A percentile compares a stretch with the other conserved stretches of the same genome.
These are phyloP conservation scores for Nemophila menziesii DNA, from an alignment of 257 asterid species.

Conservation along the genomic window DNA sequence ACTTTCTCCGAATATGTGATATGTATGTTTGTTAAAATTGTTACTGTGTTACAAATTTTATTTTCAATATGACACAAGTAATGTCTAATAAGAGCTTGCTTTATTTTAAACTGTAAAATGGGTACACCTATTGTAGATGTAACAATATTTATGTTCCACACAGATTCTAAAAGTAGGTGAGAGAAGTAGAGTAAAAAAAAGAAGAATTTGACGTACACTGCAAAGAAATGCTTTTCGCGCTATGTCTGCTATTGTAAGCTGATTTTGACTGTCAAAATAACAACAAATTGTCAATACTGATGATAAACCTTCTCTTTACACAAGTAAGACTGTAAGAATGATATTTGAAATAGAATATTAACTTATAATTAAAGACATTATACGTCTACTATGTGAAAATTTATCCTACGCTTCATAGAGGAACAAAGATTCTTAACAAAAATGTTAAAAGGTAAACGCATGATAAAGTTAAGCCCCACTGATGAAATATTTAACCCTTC, in stretches of 20 bases:
- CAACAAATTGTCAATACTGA: constrained; percentile 15
- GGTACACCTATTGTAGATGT: neutral
- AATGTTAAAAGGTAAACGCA: neutral
- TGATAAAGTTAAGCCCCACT: neutral
- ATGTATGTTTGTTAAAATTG: too few species aligned
- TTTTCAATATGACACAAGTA: neutral
- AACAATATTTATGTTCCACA: neutral
- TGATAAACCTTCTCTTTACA: neutral
- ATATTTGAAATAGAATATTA: neutral
- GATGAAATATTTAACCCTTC: too few species aligned
- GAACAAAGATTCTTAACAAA: too few species aligned
- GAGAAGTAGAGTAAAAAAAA: constrained; percentile 4
- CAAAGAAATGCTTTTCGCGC: constrained; percentile 98
- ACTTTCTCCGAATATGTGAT: too few species aligned
- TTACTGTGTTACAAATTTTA: neutral
- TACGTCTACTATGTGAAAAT: neutral
- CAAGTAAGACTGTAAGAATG: neutral
- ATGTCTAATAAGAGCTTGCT: neutral
- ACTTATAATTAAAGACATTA: neutral
- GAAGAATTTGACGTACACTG: constrained; percentile 52
- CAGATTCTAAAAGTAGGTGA: neutral
- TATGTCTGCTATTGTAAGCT: constrained; percentile 87
- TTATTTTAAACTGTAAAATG: neutral
- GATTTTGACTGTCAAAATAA: constrained; percentile 62
- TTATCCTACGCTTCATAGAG: neutral